Conservation (phyloP, 306 rosid genomes). For the Vigna angularis region DNA sequence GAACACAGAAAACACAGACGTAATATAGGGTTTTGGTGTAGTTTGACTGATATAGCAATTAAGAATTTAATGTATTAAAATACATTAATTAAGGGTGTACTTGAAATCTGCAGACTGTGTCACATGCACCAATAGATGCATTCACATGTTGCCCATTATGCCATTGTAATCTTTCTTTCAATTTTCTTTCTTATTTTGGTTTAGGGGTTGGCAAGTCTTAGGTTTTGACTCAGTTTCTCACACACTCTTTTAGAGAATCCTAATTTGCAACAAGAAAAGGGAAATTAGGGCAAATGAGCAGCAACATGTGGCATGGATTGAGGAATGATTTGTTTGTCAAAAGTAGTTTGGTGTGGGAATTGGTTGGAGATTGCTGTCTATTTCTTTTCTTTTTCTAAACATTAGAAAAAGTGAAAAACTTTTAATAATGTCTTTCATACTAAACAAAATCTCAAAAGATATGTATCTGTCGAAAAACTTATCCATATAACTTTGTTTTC, state of each 20-base stretch:
- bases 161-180: neutral
- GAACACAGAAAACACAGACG: neutral
- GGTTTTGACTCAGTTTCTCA: constrained; percentile 39
- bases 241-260: constrained; percentile 30
- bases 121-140: constrained; percentile 48
- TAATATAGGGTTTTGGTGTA: neutral
- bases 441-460: no score
- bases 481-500: no score
- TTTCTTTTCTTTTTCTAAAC: no score
- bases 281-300: constrained; percentile 24
- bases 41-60: constrained; percentile 24
- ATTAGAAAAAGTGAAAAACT: no score
- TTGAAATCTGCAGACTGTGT: constrained; percentile 32
- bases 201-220: no score
- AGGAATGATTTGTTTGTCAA: constrained; percentile 45
- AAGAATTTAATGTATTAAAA: neutral
- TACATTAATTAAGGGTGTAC: constrained; percentile 22
- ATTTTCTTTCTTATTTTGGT: constrained; percentile 37
- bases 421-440: no score
- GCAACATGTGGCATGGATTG: constrained; percentile 44
- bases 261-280: constrained; percentile 21
- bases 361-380: constrained; percentile 9
- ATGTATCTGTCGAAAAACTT: no score
- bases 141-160: constrained; percentile 52
- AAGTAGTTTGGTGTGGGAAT: constrained; percentile 27